Base-by-base conservation (phyloP, 441 rosid species). In the Brassica balearica region DNA sequence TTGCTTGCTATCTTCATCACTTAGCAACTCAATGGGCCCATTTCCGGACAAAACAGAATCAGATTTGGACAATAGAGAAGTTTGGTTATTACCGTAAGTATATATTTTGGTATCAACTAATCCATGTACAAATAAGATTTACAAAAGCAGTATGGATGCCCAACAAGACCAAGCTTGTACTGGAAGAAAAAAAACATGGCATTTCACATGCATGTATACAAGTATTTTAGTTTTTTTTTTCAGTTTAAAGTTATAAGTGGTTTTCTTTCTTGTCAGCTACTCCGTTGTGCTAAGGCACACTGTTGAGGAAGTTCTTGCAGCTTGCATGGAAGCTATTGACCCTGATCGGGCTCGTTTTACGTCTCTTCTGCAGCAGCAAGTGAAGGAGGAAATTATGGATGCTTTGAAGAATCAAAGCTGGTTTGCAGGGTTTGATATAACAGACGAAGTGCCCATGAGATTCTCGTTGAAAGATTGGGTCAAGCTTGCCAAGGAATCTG, bases 221-320 rank as follows among this genome's bases (percentile, higher is more conserved):
- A 58, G 25, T 79, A 73, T 64, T 73, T 14, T 65, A 65, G 1
- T 11, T 61, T 64, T 59, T 63, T 29, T 74, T 6, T 72, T 55
- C 22, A 68, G n/a, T 27, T 38, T 46, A 55, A 74, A 11, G 55
- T 34, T 27, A 6, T 65, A 48, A 48, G 5, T 32, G 73, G 27
- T 43, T 43, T 60, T 73, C 8, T 69, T 76, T 77, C 77, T 64
- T 77, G 82, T 36, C 92, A 93, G 98, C 80, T 95, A 95, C 82
- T 90, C 97, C 74, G 91, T 90, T 84, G 96, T 93, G 79, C 88
- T 92, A 76, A 90, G 98, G 84, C 99, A 93, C 92, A 93, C 99
- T 27, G 89, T 90, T 53, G 99, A 95, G 89, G 98, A 95, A 88
- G 89, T 95, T 80, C 96, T 88, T 76, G 98, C 85, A 55, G 97